Evolutionary conservation across 2,329 filamentous ascomycete species (phyloP).

Genomic region (Arachnomyces sp.): DNA sequence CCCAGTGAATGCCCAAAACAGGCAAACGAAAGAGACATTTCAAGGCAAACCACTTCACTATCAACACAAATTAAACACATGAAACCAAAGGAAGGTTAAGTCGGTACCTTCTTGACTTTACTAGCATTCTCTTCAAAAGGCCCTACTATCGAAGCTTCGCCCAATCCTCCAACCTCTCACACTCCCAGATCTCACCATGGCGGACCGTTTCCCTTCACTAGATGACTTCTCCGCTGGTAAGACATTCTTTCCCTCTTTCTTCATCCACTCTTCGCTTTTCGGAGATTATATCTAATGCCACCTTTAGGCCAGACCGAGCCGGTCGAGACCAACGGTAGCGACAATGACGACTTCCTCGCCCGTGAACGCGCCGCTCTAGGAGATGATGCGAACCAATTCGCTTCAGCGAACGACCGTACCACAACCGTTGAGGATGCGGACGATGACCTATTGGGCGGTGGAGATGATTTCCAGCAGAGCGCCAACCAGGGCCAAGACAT

Average conservation of each 20-base stretch:
- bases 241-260: slow-evolving; percentile 19
- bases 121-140: slow-evolving; percentile 10
- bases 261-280: neutral
- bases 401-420: slow-evolving; percentile 60
- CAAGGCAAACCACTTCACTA: too few relatives aligned
- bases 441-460: slow-evolving; percentile 66
- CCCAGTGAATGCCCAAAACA: too few relatives aligned
- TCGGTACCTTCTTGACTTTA: too few relatives aligned
- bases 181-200: slow-evolving; percentile 46
- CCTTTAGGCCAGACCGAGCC: slow-evolving; percentile 28
- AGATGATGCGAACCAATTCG: slow-evolving; percentile 88
- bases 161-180: slow-evolving; percentile 7
- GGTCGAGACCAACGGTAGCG: slow-evolving; percentile 20
- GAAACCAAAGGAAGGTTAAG: too few relatives aligned
- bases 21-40: neutral
- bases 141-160: slow-evolving; percentile 4
- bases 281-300: slow-evolving; percentile 18
- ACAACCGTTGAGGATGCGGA: slow-evolving; percentile 58
- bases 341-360: slow-evolving; percentile 70
- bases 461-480: slow-evolving; percentile 24
- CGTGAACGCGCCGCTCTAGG: slow-evolving; percentile 86
- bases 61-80: too few relatives aligned
- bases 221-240: slow-evolving; percentile 64
- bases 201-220: slow-evolving; percentile 69
- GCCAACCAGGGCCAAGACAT: slow-evolving; percentile 38